Percentiles rank a stretch among this genome's conserved stretches.
phyloP scores from a whole-genome alignment of 2,329 filamentous ascomycete genomes.

The Colletotrichum sp. region DNA sequence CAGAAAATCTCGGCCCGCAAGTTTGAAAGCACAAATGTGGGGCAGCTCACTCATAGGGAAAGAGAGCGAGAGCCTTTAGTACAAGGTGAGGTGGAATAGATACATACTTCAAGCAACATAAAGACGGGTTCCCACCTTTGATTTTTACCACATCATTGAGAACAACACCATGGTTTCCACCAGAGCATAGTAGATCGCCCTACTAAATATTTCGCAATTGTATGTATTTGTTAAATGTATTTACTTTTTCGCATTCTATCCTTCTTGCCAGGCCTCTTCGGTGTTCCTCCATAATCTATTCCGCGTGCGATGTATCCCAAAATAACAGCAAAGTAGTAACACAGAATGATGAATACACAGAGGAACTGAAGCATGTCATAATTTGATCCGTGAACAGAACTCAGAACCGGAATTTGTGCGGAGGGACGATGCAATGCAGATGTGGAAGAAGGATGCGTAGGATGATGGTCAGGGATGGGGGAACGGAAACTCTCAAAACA shows the following conservation, averaged over 20 bases:
- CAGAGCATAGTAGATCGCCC: background rate
- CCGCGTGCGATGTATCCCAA: background rate
- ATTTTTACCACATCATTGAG: background rate
- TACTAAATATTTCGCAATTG: background rate
- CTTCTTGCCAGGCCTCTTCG: rapidly evolving
- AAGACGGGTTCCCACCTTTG: background rate
- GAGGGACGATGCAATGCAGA: background rate
- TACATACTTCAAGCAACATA: background rate
- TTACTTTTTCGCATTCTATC: background rate
- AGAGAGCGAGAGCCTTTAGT: background rate
- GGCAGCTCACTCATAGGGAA: background rate
- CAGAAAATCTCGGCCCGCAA: background rate
- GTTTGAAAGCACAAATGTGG: background rate
- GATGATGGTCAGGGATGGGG: rapidly evolving
- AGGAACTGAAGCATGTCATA: background rate
- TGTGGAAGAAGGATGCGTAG: background rate
- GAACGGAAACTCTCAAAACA: background rate
- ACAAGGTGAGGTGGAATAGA: background rate
- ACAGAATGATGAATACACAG: background rate
- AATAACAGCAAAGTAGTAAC: background rate
- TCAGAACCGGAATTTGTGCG: background rate
- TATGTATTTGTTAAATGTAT: background rate
- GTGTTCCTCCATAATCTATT: background rate
- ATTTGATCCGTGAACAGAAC: background rate
- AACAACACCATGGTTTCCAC: background rate